Base-by-base conservation (phyloP, 2,329 filamentous ascomycete species). In the Lasiodiplodia citricola region DNA sequence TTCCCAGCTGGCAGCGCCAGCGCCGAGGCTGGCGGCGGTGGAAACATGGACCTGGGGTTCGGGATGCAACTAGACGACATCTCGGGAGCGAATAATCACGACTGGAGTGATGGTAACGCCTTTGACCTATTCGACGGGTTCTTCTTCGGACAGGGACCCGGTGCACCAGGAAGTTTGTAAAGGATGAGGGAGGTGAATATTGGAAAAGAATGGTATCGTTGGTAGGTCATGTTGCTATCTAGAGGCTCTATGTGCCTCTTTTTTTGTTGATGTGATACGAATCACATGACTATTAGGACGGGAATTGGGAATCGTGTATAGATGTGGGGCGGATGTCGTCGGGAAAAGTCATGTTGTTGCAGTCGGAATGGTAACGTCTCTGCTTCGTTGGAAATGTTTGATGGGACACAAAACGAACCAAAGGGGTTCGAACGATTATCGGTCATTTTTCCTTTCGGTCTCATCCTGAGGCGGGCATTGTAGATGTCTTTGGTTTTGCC, bases 91-190 rank as follows among this genome's bases (percentile, higher is more conserved):
- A 80, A 80, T 6, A 82, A 89, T 75, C 88, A 91, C 72, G 90
- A 91, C 73, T 90, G 79, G 79, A 79, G 76, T 47, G 80, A 81
- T 67, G 80, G 79, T 1, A 78, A 76, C 65, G 78, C 79, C 7
- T 74, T 83, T 44, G 83, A 85, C 75, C 70, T 85, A 14, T 92
- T 93, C 78, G 90, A 92, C 75, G 88, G 88, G 0, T 92, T 92
- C 76, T 92, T 91, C 81, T 91, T 92, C 76, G 89, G 90, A 0
- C 86, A 76, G 71, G 47, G 76, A 72, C 63, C 73, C 73, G 67
- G 71, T 56, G 68, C 70, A 68, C 66, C 69, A 54, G 66, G 66
- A 14, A 47, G 63, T 25, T 14, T 66, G 51, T 66, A 14, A 38
- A 51, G n/a, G 25, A 28, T 47, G 23, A 14, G 10, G 3, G 21